These are phyloP conservation scores for Westerdykella aurantiaca DNA, from an alignment of 2,329 filamentous ascomycete genomes.

Conservation along the genomic window DNA sequence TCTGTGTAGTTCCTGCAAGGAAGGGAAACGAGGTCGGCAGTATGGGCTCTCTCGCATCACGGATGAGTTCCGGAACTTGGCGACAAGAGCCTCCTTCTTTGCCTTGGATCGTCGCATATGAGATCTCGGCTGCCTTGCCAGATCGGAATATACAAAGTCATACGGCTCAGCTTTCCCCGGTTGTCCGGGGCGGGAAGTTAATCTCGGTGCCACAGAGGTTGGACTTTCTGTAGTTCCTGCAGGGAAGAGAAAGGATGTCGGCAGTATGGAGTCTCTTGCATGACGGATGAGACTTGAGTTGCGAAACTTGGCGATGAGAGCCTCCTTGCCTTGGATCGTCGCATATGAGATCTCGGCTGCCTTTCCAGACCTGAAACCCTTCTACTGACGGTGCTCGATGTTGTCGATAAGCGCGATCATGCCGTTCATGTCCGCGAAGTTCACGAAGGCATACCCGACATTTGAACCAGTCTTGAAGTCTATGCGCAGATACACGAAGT, in stretches of 20 bases:
- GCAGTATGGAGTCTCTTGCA: constrained; percentile 66
- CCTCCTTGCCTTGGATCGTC: constrained; percentile 92
- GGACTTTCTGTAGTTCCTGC: too few relatives aligned
- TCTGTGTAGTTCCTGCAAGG: too few relatives aligned
- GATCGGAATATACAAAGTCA: too few relatives aligned
- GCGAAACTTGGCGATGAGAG: constrained; percentile 87
- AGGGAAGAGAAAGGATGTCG: too few relatives aligned
- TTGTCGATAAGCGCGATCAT: constrained; percentile 27
- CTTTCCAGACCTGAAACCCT: constrained; percentile 77
- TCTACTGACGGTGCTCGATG: constrained; percentile 49
- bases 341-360: constrained; percentile 89
- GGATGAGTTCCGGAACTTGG: constrained; percentile 94
- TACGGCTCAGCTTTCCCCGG: constrained; percentile 73
- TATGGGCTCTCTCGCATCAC: constrained; percentile 80
- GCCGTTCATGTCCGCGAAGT: constrained; percentile 66
- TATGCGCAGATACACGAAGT: constrained; percentile 93
- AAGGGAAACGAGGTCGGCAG: too few relatives aligned
- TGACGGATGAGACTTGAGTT: constrained; percentile 96
- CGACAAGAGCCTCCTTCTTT: constrained; percentile 71
- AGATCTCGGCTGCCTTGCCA: too few relatives aligned
- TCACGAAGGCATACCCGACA: constrained; percentile 90
- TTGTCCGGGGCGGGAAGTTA: constrained; percentile 76
- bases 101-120: constrained; percentile 64
- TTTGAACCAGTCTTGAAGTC: constrained; percentile 48
- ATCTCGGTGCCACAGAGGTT: constrained; percentile 58